Percentiles rank a stretch among this genome's conserved stretches.
These are phyloP conservation scores for Camellia granthamiana DNA, from an alignment of 148 eudicot genomes.

Conservation along the genomic window DNA sequence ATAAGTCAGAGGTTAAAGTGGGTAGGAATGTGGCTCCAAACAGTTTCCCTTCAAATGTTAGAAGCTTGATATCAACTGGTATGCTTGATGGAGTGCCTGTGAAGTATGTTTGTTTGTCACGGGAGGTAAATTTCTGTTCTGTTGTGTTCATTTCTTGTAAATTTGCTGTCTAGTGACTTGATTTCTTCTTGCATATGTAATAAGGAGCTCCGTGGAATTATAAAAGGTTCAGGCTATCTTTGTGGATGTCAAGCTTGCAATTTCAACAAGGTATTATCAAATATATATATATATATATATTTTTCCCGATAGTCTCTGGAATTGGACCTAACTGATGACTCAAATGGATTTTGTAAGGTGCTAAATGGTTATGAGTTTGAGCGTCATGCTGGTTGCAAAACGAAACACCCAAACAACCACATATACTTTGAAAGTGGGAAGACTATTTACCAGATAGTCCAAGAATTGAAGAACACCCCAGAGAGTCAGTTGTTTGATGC, in stretches of 20 bases:
- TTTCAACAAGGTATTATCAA: slow-evolving; percentile 37
- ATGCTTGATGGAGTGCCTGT: slow-evolving; percentile 65
- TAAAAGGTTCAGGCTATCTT: slow-evolving; percentile 58
- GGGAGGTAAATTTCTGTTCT: slow-evolving; percentile 36
- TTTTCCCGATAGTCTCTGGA: background rate
- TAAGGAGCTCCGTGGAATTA: slow-evolving; percentile 52
- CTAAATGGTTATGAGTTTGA: slow-evolving; percentile 66
- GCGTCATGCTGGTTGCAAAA: slow-evolving; percentile 69
- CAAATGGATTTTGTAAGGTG: slow-evolving; percentile 18
- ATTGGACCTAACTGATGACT: slow-evolving; percentile 4
- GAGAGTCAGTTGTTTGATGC: slow-evolving; percentile 30
- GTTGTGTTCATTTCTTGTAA: background rate
- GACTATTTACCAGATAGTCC: slow-evolving; percentile 47
- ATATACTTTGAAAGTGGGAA: slow-evolving; percentile 71
- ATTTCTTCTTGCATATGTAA: slow-evolving; percentile 10
- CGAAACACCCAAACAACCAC: slow-evolving; percentile 79
- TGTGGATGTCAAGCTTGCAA: slow-evolving; percentile 52
- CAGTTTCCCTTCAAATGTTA: slow-evolving; percentile 61
- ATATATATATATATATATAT: background rate
- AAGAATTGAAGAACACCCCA: slow-evolving; percentile 30
- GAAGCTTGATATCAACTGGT: slow-evolving; percentile 56
- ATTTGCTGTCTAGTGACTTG: background rate
- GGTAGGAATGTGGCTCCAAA: slow-evolving; percentile 47
- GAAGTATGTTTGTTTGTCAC: slow-evolving; percentile 44
- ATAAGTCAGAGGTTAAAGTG: slow-evolving; percentile 33